Percentiles rank a stretch among this genome's conserved stretches.
These are phyloP conservation scores for Diversispora epigaea DNA, from an alignment of 192 early-diverging fungal genomes.

Conservation along the genomic window DNA sequence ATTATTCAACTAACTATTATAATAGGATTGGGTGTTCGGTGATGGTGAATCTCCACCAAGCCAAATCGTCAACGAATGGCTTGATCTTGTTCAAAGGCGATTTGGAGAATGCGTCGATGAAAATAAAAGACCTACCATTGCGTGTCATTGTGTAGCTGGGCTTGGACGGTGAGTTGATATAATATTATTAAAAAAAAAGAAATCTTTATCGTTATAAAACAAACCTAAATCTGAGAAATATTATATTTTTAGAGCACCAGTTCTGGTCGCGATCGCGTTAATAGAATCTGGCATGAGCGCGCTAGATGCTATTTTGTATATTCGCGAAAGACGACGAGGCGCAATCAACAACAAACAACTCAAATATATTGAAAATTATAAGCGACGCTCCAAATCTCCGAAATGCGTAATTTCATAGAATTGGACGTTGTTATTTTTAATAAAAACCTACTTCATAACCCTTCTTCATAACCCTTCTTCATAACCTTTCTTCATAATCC, in stretches of 20 bases:
- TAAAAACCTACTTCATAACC: too few species aligned
- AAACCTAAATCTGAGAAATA: not conserved
- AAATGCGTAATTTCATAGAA: constrained; percentile 15
- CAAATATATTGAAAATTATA: constrained; percentile 55
- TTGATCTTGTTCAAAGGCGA: constrained; percentile 60
- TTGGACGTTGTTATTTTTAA: too few species aligned
- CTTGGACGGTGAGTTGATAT: constrained; percentile 59
- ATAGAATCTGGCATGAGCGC: constrained; percentile 79
- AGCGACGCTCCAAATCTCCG: constrained; percentile 32
- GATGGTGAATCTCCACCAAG: constrained; percentile 72
- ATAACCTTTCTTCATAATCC: too few species aligned
- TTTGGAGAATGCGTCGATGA: constrained; percentile 37
- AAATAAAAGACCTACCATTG: constrained; percentile 45
- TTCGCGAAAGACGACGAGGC: constrained; percentile 71
- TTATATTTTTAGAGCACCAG: constrained; percentile 66
- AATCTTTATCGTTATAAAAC: not conserved
- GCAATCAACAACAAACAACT: constrained; percentile 82
- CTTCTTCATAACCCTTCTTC: too few species aligned
- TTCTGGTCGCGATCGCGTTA: constrained; percentile 80
- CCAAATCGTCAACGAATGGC: constrained; percentile 61
- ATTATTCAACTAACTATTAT: not conserved
- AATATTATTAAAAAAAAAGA: constrained; percentile 2
- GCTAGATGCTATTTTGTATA: constrained; percentile 71
- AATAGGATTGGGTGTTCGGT: constrained; percentile 64
- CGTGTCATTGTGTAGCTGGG: constrained; percentile 79